Conservation (phyloP, 441 rosid species). For the Croton laevigatus region DNA sequence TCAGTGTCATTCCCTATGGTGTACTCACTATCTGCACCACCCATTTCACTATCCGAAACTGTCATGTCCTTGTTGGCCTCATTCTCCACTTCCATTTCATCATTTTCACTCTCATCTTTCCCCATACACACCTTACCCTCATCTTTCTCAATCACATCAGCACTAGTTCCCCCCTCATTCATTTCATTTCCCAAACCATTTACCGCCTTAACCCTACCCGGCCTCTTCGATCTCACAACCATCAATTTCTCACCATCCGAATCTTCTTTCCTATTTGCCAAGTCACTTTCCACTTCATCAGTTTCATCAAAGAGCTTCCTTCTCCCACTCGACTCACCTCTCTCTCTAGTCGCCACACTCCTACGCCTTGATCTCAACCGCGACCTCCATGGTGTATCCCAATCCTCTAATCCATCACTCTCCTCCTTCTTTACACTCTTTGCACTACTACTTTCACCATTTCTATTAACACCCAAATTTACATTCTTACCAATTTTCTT, state of each 20-base stretch:
- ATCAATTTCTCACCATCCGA: constrained; percentile 18
- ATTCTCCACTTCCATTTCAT: constrained; percentile 19
- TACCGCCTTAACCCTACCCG: constrained; percentile 35
- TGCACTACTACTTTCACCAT: constrained; percentile 15
- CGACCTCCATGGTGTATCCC: constrained; percentile 50
- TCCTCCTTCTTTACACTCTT: constrained; percentile 32
- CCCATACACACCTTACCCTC: constrained; percentile 24
- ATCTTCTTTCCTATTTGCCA: constrained; percentile 16
- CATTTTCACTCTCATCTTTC: constrained; percentile 36
- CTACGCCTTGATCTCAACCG: constrained; percentile 64
- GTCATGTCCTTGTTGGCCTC: constrained; percentile 16
- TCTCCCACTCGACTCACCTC: constrained; percentile 30
- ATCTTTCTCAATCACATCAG: constrained; percentile 30
- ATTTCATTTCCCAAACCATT: constrained; percentile 34
- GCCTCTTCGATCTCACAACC: constrained; percentile 29
- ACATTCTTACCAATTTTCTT: constrained; percentile 35
- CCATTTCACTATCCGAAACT: constrained; percentile 19
- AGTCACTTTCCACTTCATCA: constrained; percentile 15
- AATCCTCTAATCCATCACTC: constrained; percentile 26
- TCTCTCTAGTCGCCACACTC: constrained; percentile 29
- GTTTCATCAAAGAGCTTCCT: constrained; percentile 51
- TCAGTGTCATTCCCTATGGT: constrained; percentile 1
- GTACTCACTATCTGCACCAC: neutral
- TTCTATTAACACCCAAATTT: constrained; percentile 27
- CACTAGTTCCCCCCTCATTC: constrained; percentile 28